Evolutionary conservation across 129 eudicot genomes (phyloP), one percentile per base, ranked within the genome.

Genomic region (Escallonia rubra): DNA sequence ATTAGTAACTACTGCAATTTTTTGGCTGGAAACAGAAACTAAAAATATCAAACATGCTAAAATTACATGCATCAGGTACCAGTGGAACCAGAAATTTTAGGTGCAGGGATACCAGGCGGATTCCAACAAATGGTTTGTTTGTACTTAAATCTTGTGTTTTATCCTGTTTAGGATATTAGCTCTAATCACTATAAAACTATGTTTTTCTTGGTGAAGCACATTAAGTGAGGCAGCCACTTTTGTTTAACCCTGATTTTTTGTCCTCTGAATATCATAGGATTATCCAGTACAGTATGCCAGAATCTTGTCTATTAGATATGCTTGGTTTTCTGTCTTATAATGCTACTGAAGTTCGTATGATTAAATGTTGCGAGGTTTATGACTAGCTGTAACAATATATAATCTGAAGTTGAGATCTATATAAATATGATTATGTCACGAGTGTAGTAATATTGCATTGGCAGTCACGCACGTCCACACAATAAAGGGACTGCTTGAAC

Each of bases 51-150:
- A 54, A 43, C 66, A 48, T 45, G 44, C 64, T 69, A 46, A 44
- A 53, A 8, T 41, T 69, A 51, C 52, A 60, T 76, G 76, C 46
- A 40, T 60, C 85, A 90, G 97, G 92, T 74, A 59, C 76, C 82
- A 57, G 40, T 72, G 49, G 86, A 75, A 39, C 75, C 77, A 42
- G 87, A 83, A 64, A 65, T 70, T 72, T 76, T 80, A 70, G 79
- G 77, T 70, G 79, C 68, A 2, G 85, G 86, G 74, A 63, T 82
- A 13, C 87, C 83, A 55, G 82, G 88, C 61, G 77, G 74, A 72
- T 77, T 81, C 66, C 86, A 78, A 57, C 90, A 86, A 65, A 74
- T 81, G 96, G 96, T 91, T 70, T 38, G 88, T 71, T 71, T 52
- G 48, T 72, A 43, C 39, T 56, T 4, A 15, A 64, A 9, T 5